Evolutionary conservation across 371 early-diverging fungal species (phyloP), one percentile per base, ranked within the genome.

Genomic region (Batrachochytrium dendrobatidis): DNA sequence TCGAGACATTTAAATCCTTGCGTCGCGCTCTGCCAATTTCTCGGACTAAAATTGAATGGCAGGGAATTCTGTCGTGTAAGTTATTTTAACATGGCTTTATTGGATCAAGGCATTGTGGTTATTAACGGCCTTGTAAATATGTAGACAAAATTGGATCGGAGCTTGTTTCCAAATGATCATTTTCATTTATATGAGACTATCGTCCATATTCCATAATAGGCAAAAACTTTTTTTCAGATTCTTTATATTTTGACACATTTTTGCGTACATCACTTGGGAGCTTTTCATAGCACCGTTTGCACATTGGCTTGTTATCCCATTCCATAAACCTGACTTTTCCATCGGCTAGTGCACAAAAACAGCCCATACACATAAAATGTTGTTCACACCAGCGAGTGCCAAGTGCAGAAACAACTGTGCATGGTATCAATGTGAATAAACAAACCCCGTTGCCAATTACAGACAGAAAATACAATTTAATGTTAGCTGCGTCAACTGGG

Each of bases 1-100:
- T 92, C 29, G 81, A 80, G 35, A 89, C 92, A 0, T 98, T 98
- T 71, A 95, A 90, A 66, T 81, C 86, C 0, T 75, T 98, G 53
- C 85, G 98, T 54, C 81, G 95, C 58, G 86, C 89, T 29, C 70
- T 98, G 53, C 98, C 98, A 8, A 75, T 92, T 60, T 95, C 95
- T 0, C 83, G 91, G 43, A 87, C 83, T 61, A 92, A 92, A 70
- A 70, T 98, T 45, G 94, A 97, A 63, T 96, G 97, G 95, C 83
- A 88, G 71, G 60, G 68, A 6, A 65, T 77, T 45, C 51, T 65
- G 0, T 59, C 58, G 34, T 76, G 76, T 75, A 63, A 62, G 69
- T 44, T 18, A 30, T 12, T 56, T 29, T 46, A 33, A 26, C 15
- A 24, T 39, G 15, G 10, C 53, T 18, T 25, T 53, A 7, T 34